A percentile compares a stretch with the other conserved stretches of the same genome.
These are phyloP conservation scores for Colletotrichum orchidophilum DNA, from an alignment of 2,329 filamentous ascomycete genomes.

Conservation along the genomic window DNA sequence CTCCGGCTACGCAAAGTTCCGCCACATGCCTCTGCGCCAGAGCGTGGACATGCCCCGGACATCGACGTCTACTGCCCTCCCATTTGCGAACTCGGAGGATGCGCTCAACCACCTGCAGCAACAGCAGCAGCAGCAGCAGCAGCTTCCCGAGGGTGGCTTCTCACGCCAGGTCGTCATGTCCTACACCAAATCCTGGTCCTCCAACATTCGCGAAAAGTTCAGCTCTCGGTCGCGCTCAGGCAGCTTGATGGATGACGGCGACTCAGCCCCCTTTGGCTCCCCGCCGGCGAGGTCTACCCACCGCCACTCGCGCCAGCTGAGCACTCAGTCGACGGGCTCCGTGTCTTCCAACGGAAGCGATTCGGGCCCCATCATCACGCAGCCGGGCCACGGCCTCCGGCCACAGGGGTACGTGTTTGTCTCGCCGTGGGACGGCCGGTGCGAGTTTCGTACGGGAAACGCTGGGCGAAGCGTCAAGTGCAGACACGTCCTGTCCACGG, in stretches of 20 bases:
- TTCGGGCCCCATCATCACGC: slow-evolving; percentile 47
- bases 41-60: slow-evolving; percentile 42
- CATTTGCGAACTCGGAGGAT: slow-evolving; percentile 29
- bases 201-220: slow-evolving; percentile 57
- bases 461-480: slow-evolving; percentile 80
- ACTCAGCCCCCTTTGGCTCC: not conserved
- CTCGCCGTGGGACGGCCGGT: slow-evolving; percentile 88
- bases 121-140: slow-evolving; percentile 13
- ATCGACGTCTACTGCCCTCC: slow-evolving; percentile 3
- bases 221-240: slow-evolving; percentile 41
- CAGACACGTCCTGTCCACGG: slow-evolving; percentile 71
- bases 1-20: slow-evolving; percentile 67
- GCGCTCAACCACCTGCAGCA: slow-evolving; percentile 25
- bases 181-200: slow-evolving; percentile 60
- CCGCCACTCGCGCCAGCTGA: slow-evolving; percentile 31
- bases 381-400: slow-evolving; percentile 58
- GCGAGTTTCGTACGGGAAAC: slow-evolving; percentile 83
- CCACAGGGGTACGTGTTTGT: slow-evolving; percentile 78
- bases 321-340: slow-evolving; percentile 28
- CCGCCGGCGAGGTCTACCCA: slow-evolving; percentile 5
- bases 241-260: slow-evolving; percentile 33
- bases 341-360: slow-evolving; percentile 34
- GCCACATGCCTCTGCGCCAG: slow-evolving; percentile 54
- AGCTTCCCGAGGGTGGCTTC: slow-evolving; percentile 48
- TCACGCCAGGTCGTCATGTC: slow-evolving; percentile 66